Percentiles rank a stretch among this genome's conserved stretches.
Conservation (phyloP, 208 protist genomes). For the Porcisia hertigi region DNA sequence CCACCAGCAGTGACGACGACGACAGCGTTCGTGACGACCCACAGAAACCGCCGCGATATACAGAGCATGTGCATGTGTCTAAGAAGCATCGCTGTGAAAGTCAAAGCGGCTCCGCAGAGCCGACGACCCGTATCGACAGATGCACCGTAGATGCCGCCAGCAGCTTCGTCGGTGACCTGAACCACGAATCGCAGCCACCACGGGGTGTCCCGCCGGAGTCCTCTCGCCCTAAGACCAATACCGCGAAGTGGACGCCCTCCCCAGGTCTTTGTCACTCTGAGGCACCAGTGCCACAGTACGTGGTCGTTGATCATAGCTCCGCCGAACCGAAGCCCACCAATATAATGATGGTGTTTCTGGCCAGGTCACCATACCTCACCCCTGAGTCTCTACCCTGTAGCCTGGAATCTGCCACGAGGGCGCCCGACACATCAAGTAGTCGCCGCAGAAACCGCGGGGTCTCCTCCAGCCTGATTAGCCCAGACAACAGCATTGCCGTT, state of each 20-base stretch:
- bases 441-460: background rate
- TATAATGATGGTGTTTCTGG: slow-evolving; percentile 6
- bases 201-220: background rate
- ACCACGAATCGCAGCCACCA: background rate
- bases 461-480: background rate
- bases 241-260: background rate
- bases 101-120: background rate
- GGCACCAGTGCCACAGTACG: background rate
- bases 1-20: background rate
- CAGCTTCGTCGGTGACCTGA: background rate
- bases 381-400: slow-evolving; percentile 14
- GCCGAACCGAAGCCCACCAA: background rate
- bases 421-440: background rate
- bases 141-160: background rate
- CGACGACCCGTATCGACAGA: background rate
- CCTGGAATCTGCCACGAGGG: background rate
- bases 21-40: background rate
- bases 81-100: too few relatives aligned
- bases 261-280: background rate
- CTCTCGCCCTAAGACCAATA: background rate
- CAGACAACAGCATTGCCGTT: background rate
- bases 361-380: slow-evolving; percentile 29
- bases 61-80: background rate
- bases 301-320: background rate
- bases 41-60: background rate